Base-by-base conservation (phyloP, 1,139 yeast species). In the Lizanozyma gosingica region DNA sequence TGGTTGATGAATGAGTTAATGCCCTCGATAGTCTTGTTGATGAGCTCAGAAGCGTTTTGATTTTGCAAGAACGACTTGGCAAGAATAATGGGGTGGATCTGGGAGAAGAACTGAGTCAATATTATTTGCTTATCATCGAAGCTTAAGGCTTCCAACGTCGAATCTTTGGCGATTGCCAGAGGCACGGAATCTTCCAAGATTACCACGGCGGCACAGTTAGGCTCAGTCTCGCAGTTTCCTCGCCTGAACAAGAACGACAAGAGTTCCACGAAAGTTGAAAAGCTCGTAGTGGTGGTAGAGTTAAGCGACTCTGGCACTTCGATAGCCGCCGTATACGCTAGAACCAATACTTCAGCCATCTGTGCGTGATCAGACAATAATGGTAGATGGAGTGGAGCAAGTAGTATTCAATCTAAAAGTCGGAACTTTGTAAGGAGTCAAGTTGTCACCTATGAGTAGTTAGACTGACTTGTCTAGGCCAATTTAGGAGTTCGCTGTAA, bases 41-140 rank as follows among this genome's bases (percentile, higher is more conserved):
- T 43, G 17, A 51, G 48, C 11, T 44, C 42, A 4, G 52, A 46
- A 15, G 49, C 41, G 16, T 40, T 34, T 33, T 35, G 42, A 22
- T 51, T 41, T 11, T 41, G 36, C n/a, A 54, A 40, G 17, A 45
- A 44, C 3, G 45, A 41, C 14, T 48, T 44, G 16, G 49, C 48
- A 14, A 63, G 45, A 11, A 64, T 58, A 15, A 67, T 54, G 34
- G 66, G 47, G 50, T 67, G 67, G 43, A 65, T 53, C 50, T 69
- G 74, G 44, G 53, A 52, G 51, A 70, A 70, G 44, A 59, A 67
- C 54, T 62, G 66, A 39, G 57, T 56, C 45, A 69, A 53, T 16
- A 67, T 52, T 17, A 67, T 48, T 39, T 47, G 45, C 46, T 65
- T 62, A 39, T 67, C 69, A 11, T 50, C 52, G 40, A 49, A 51